A percentile compares a stretch with the other conserved stretches of the same genome.
Conservation (phyloP, 1,284 basidiomycete genomes). For the Irpex rosettiformis region DNA sequence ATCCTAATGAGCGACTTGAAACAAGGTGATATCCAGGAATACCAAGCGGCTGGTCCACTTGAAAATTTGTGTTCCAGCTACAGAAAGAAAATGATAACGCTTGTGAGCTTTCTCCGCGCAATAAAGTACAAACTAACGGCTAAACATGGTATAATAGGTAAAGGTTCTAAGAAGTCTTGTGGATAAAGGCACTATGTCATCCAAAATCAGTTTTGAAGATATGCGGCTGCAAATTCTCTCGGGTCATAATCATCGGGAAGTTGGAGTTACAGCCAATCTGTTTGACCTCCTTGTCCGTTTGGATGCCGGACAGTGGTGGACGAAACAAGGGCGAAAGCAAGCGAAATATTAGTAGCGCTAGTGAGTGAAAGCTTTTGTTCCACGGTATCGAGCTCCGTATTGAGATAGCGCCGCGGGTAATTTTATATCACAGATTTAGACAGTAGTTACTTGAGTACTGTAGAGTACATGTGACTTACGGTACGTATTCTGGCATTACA, state of each 20-base stretch:
- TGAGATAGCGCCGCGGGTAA: no score
- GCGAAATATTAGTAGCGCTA: not conserved
- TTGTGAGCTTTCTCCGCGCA: conserved; percentile 44
- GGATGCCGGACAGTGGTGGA: conserved; percentile 26
- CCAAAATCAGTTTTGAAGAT: conserved; percentile 25
- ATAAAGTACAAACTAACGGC: not conserved
- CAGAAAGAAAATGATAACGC: conserved; percentile 34
- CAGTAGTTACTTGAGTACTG: no score
- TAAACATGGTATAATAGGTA: not conserved
- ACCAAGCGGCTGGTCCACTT: conserved; percentile 53
- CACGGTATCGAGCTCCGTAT: no score
- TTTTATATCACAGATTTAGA: no score
- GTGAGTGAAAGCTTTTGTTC: no score
- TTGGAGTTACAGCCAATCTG: conserved; percentile 29
- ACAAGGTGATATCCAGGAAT: conserved; percentile 51
- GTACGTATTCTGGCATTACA: no score
- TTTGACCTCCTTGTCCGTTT: conserved; percentile 25
- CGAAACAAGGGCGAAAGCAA: not conserved
- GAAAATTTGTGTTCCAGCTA: conserved; percentile 55
- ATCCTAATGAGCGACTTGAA: conserved; percentile 64
- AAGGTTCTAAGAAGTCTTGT: conserved; percentile 1
- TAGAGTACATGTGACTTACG: no score
- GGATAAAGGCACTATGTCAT: conserved; percentile 26
- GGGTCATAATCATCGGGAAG: conserved; percentile 19
- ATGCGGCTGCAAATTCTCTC: conserved; percentile 22